Conservation (phyloP, 805 yeast genomes). For the Candida sithepensis region DNA sequence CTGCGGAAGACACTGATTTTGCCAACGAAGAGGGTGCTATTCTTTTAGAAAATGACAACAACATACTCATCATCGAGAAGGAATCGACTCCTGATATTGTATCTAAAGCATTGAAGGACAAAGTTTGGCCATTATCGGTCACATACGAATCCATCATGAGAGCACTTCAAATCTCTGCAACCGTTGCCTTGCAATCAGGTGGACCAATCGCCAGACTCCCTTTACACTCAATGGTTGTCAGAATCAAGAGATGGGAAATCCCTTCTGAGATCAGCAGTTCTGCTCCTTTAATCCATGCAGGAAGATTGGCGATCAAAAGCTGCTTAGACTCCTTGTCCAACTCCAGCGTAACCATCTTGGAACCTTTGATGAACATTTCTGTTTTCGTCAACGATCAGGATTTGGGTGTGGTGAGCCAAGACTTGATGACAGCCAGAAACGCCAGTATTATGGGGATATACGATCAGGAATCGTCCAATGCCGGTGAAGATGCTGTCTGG, state of each 20-base stretch:
- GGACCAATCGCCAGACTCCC: constrained; percentile 57
- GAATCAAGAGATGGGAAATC: constrained; percentile 48
- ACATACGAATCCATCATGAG: constrained; percentile 49
- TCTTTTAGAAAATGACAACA: constrained; percentile 43
- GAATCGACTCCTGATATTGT: constrained; percentile 23
- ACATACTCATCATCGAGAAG: constrained; percentile 38
- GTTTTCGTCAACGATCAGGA: constrained; percentile 67
- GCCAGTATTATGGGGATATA: constrained; percentile 72
- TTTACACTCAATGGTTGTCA: constrained; percentile 57
- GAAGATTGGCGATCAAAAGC: constrained; percentile 42
- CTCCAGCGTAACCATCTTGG: constrained; percentile 54
- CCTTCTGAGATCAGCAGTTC: constrained; percentile 46
- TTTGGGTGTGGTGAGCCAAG: constrained; percentile 81
- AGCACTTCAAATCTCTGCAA: constrained; percentile 53
- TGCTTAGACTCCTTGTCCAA: constrained; percentile 31
- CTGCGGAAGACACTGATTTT: constrained; percentile 26
- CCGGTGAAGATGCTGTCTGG: constrained; percentile 38
- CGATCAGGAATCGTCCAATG: constrained; percentile 42
- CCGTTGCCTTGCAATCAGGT: constrained; percentile 63
- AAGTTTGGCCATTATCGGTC: constrained; percentile 44
- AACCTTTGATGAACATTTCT: constrained; percentile 80
- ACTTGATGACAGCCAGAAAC: constrained; percentile 71
- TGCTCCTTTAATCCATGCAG: constrained; percentile 39
- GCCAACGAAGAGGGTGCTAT: constrained; percentile 39
- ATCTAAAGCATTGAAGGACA: constrained; percentile 16